Evolutionary conservation across 2,329 filamentous ascomycete genomes (phyloP), one percentile per base, ranked within the genome.

Genomic region (Epichloe glyceriae): DNA sequence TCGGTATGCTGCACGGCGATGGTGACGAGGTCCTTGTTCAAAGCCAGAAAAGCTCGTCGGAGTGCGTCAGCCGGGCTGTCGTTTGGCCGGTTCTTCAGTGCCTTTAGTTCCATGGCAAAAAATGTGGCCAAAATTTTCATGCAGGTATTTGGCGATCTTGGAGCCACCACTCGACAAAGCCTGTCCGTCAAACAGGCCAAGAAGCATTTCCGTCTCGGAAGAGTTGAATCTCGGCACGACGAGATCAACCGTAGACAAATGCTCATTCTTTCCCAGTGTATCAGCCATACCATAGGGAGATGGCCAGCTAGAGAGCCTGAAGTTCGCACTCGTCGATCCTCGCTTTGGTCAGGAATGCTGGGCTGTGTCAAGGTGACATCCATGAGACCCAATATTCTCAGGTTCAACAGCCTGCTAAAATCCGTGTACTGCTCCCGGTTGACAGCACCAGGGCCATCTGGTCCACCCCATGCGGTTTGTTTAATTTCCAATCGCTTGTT

Each of bases 251-350:
- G 90, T 95, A 5, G 93, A 97, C 48, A 98, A 71, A 65, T 98
- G 93, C 67, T 98, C 93, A 59, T 91, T 90, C 62, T 82, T 86
- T 39, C 93, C 93, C 14, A 98, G 73, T 14, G 88, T 94, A 68
- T 98, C 93, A 7, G 93, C 93, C 90, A 98, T 96, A 54, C 93
- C 93, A 61, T 98, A 98, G 1, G 88, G 67, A 98, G 79, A 34
- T 88, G 85, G 2, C 91, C 91, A 19, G 94, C 90, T 51, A 91
- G 71, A 1, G 91, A 95, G n/a, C 90, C 90, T 30, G 93, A 94
- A n/a, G 93, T 97, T 61, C 93, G 82, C 50, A 98, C 88, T 74
- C 93, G 86, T 53, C 90, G 82, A 64, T 98, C 91, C 65, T 97
- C 90, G 55, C 85, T 95, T 65, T 97, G 86, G 61, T 98, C 93